Evolutionary conservation across 2,329 filamentous ascomycete species (phyloP).

Genomic region (Paecilomyces formosus): DNA sequence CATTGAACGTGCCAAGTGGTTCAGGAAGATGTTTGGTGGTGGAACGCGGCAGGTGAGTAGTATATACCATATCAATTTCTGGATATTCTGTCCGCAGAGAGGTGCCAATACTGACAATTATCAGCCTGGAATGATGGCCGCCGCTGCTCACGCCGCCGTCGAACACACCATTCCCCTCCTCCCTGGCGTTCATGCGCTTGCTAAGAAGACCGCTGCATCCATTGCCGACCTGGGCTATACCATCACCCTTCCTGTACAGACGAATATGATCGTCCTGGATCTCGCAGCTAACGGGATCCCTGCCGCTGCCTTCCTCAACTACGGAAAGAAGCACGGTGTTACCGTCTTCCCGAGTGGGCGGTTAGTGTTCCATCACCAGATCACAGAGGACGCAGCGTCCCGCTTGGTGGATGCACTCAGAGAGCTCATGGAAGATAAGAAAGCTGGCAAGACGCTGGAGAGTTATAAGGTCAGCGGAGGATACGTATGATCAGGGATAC

Average conservation of each 20-base stretch:
- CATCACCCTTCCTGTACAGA: constrained; percentile 17
- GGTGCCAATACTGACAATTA: neutral
- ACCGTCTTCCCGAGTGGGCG: constrained; percentile 14
- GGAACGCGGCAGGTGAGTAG: constrained; percentile 20
- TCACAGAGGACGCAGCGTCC: constrained; percentile 12
- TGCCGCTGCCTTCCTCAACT: constrained; percentile 11
- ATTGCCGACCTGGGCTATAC: constrained; percentile 14
- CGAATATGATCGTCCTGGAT: constrained; percentile 20
- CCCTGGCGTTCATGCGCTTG: constrained; percentile 14
- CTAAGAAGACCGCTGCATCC: constrained; percentile 11
- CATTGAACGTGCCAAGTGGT: constrained; percentile 21
- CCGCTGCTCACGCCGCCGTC: constrained; percentile 15
- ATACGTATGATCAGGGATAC: constrained; percentile 5
- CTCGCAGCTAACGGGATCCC: constrained; percentile 13
- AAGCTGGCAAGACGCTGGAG: constrained; percentile 9
- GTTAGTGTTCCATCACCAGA: constrained; percentile 21
- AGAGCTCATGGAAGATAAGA: constrained; percentile 15
- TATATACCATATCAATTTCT: neutral
- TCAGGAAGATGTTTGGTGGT: constrained; percentile 26
- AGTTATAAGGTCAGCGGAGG: constrained; percentile 9
- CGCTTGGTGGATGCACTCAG: constrained; percentile 13
- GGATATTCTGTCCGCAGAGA: neutral
- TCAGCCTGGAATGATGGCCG: constrained; percentile 22
- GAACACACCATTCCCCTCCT: constrained; percentile 15
- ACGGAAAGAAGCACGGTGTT: constrained; percentile 13